These are phyloP conservation scores for Gryganskiella cystojenkinii DNA, from an alignment of 192 early-diverging fungal species.

Conservation along the genomic window DNA sequence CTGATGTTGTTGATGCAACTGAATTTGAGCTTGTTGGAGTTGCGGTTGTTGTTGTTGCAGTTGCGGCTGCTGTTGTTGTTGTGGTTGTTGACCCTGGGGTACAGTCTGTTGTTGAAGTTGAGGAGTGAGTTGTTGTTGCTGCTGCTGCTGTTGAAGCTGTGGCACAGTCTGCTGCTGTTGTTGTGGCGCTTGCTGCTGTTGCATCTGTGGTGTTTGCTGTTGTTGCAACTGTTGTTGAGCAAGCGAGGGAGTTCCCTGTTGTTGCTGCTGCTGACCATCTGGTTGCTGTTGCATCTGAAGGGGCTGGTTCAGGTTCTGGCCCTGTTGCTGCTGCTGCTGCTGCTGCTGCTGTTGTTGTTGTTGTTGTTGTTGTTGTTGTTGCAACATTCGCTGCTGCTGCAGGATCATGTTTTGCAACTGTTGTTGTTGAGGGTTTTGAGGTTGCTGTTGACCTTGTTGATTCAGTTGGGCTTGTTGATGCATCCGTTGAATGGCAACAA, in stretches of 20 bases:
- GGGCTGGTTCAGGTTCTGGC: neutral
- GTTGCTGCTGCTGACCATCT: neutral
- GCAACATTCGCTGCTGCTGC: neutral
- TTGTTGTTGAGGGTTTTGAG: conserved; percentile 22
- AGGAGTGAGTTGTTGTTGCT: neutral
- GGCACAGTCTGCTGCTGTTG: conserved; percentile 18
- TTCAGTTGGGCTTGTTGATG: neutral
- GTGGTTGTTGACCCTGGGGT: neutral
- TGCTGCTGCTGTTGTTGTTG: neutral
- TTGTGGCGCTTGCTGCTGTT: conserved; percentile 8
- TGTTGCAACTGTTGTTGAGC: conserved; percentile 18
- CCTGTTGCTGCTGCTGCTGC: neutral
- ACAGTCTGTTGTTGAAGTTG: neutral
- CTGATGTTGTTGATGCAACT: conserved; percentile 40
- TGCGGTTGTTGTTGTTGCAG: neutral
- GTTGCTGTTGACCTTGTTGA: conserved; percentile 12
- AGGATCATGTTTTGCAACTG: neutral
- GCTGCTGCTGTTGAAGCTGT: conserved; percentile 6
- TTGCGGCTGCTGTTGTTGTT: conserved; percentile 12
- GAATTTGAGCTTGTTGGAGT: conserved; percentile 22
- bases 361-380: conserved; percentile 4
- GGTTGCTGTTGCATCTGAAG: conserved; percentile 1
- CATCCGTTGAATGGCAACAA: conserved; percentile 5
- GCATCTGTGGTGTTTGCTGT: conserved; percentile 11
- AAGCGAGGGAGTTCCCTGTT: neutral